Percentiles rank a stretch among this genome's conserved stretches.
Evolutionary conservation across 495 filamentous ascomycete species (phyloP).

Genomic region (Mycothermus thermophilus): DNA sequence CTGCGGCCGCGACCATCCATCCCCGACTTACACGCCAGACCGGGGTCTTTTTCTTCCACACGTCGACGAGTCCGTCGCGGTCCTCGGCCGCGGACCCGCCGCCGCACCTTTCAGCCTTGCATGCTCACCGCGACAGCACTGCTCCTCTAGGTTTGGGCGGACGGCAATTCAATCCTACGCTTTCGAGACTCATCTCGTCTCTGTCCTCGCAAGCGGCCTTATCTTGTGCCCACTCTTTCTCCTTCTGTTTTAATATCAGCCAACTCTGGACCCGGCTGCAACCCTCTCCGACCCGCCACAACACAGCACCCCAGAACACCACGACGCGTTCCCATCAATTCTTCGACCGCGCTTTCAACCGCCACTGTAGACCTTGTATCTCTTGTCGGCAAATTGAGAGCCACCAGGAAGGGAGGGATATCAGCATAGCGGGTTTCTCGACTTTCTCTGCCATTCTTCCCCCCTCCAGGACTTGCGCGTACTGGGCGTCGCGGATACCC

Average conservation of each 20-base stretch:
- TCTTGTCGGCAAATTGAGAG: neutral
- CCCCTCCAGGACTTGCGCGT: too few species aligned
- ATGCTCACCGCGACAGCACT: conserved; percentile 1
- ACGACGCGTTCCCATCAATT: conserved; percentile 14
- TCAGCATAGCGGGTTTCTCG: conserved; percentile 30
- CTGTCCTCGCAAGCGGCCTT: too few species aligned
- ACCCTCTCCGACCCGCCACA: conserved; percentile 21
- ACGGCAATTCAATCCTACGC: too few species aligned
- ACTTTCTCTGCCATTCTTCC: too few species aligned
- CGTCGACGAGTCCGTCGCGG: too few species aligned
- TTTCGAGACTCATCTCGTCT: too few species aligned
- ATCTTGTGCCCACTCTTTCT: too few species aligned
- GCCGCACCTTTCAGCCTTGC: conserved; percentile 6
- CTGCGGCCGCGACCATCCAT: neutral
- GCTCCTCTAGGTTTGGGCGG: too few species aligned
- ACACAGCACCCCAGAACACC: conserved; percentile 12
- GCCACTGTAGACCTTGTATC: neutral
- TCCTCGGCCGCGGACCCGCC: neutral
- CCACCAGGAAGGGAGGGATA: conserved; percentile 23
- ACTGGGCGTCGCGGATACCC: too few species aligned
- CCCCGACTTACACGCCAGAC: neutral
- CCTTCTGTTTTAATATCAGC: too few species aligned
- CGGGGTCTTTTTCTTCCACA: too few species aligned
- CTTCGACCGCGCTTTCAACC: conserved; percentile 6
- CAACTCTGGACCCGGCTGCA: conserved; percentile 19